Evolutionary conservation across 768 basidiomycete species (phyloP).

Genomic region (Candolleomyces efflorescens): DNA sequence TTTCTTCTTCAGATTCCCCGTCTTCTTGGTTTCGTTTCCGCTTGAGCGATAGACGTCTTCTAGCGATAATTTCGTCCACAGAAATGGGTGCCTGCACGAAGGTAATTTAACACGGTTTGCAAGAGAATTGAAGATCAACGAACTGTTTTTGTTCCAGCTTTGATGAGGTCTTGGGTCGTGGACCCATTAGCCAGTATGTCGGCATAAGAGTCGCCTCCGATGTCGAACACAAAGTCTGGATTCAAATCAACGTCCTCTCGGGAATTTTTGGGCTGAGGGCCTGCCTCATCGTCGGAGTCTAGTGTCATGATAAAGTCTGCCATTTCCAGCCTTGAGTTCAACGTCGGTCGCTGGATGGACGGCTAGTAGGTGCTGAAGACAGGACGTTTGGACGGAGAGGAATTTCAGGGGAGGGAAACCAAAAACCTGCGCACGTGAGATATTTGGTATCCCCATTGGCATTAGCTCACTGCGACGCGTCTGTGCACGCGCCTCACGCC

Average conservation of each 20-base stretch:
- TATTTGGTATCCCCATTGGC: background rate
- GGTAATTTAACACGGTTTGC: slow-evolving; percentile 8
- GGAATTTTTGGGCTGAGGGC: slow-evolving; percentile 23
- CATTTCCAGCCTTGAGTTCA: slow-evolving; percentile 18
- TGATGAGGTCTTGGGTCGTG: slow-evolving; percentile 50
- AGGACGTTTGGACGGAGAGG: background rate
- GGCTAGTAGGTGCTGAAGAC: background rate
- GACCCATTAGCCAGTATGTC: slow-evolving; percentile 43
- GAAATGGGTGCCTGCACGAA: slow-evolving; percentile 64
- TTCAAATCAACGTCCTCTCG: slow-evolving; percentile 62
- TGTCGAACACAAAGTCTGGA: slow-evolving; percentile 81
- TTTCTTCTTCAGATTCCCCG: slow-evolving; percentile 24
- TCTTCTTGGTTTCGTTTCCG: slow-evolving; percentile 56
- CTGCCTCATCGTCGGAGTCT: slow-evolving; percentile 72
- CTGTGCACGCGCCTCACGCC: background rate
- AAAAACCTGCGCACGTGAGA: slow-evolving; percentile 12
- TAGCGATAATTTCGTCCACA: slow-evolving; percentile 89
- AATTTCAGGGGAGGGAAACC: background rate
- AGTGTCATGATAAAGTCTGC: slow-evolving; percentile 80
- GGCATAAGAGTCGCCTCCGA: slow-evolving; percentile 64
- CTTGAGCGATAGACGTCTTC: slow-evolving; percentile 56
- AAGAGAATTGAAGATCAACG: slow-evolving; percentile 16
- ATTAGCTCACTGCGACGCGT: background rate
- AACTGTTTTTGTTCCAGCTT: slow-evolving; percentile 61
- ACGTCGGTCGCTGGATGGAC: background rate